Base-by-base conservation (phyloP, 192 early-diverging fungal species). In the Dissophora ornata region DNA sequence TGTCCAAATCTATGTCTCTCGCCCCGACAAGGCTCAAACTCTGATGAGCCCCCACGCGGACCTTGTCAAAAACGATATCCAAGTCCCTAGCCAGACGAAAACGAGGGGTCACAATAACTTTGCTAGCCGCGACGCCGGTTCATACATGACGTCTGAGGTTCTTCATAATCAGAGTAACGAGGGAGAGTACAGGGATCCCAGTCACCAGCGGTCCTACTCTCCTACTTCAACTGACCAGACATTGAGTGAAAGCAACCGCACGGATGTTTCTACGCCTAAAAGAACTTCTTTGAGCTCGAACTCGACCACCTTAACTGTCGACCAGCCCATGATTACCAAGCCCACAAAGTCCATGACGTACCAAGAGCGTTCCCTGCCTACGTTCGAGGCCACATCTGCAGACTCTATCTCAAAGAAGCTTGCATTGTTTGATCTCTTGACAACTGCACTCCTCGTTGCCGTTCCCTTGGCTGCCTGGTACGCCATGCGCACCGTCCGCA, bases 31-130 rank as follows among this genome's bases (percentile, higher is more conserved):
- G 57, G 53, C 48, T 21, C 16, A 61, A 56, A 74, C 71, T 1
- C 56, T 74, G 29, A 66, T 66, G 62, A 62, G 71, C 3, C 29
- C 71, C 1, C 71, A 75, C 21, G 73, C 73, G 8, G 58, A 77
- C 30, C 52, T 67, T 19, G 59, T 77, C 54, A 61, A 67, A 40
- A 67, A 67, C 41, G 73, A 77, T 62, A 77, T 67, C 42, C 41
- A 42, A 28, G 73, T 67, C 4, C 73, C 65, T 21, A 40, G 57
- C 18, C 55, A 55, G 34, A 44, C 51, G 11, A 65, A 51, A 19
- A 58, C 66, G 25, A 73, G 64, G 44, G 36, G 21, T 22, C 40
- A 40, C 19, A 51, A 30, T 48, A 63, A 34, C 33, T 61, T 75
- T n/a, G n/a, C 45, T 30, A 67, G 18, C 57, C 60, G 57, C 71